Conservation (phyloP, 441 rosid species). For the Heliophila coronopifolia region DNA sequence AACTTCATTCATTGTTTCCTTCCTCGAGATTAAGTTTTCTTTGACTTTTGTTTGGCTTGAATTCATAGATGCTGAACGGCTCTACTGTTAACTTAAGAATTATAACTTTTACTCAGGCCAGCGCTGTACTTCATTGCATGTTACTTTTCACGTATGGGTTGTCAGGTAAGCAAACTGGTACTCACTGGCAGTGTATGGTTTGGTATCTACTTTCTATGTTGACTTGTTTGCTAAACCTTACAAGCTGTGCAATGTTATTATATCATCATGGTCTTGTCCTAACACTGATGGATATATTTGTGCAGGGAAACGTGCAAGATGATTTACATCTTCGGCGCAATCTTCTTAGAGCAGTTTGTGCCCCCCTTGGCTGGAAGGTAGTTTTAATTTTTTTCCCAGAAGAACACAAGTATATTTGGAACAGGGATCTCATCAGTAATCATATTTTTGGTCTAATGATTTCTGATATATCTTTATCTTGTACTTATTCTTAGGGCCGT, state of each 20-base stretch:
- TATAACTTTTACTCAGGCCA: slow-evolving; percentile 54
- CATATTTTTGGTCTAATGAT: slow-evolving; percentile 9
- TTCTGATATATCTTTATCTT: slow-evolving; percentile 11
- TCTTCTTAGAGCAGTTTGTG: slow-evolving; percentile 61
- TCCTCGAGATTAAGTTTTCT: not conserved
- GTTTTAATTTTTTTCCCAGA: slow-evolving; percentile 23
- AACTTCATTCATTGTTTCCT: not conserved
- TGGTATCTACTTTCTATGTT: slow-evolving; percentile 12
- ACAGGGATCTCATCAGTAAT: not conserved
- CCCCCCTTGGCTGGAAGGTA: slow-evolving; percentile 61
- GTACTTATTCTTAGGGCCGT: slow-evolving; percentile 56
- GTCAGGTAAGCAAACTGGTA: slow-evolving; percentile 66
- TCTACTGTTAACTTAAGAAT: slow-evolving; percentile 23
- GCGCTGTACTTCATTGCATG: slow-evolving; percentile 70
- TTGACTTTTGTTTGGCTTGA: not conserved
- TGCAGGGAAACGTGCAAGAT: slow-evolving; percentile 80
- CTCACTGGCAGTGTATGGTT: slow-evolving; percentile 9
- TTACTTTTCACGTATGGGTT: slow-evolving; percentile 75
- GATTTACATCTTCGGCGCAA: slow-evolving; percentile 73
- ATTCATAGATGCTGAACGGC: slow-evolving; percentile 9
- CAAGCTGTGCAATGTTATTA: slow-evolving; percentile 9
- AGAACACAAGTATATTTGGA: slow-evolving; percentile 3
- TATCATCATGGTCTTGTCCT: not conserved
- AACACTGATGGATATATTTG: slow-evolving; percentile 8
- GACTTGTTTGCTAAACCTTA: slow-evolving; percentile 1